A percentile compares a stretch with the other conserved stretches of the same genome.
phyloP scores from a whole-genome alignment of 345 rosid species.

The Dovyalis caffra region DNA sequence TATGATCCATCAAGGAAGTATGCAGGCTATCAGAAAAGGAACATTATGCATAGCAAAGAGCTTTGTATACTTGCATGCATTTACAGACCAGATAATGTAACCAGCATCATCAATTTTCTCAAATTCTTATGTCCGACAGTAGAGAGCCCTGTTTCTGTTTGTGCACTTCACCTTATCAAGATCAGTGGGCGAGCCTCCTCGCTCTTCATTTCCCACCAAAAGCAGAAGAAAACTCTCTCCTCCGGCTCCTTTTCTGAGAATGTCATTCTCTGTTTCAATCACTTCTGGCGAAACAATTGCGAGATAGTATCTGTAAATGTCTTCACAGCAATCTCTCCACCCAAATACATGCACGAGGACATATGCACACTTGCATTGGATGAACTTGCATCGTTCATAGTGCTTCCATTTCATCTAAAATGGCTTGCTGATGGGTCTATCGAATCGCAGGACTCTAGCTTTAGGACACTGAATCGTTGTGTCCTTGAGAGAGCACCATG shows the following conservation, averaged over 20 bases:
- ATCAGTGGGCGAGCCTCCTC: constrained; percentile 37
- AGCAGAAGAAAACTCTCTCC: not conserved
- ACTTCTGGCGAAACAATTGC: constrained; percentile 10
- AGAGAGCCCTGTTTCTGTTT: constrained; percentile 24
- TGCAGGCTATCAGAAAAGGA: constrained; percentile 31
- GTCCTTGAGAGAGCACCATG: constrained; percentile 46
- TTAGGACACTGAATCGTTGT: constrained; percentile 31
- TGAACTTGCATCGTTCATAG: constrained; percentile 21
- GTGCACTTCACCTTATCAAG: constrained; percentile 38
- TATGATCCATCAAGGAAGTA: constrained; percentile 40
- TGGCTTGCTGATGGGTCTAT: constrained; percentile 34
- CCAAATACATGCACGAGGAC: constrained; percentile 36
- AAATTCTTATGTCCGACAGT: constrained; percentile 21
- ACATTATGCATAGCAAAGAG: constrained; percentile 31
- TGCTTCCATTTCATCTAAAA: constrained; percentile 47
- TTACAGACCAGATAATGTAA: constrained; percentile 28
- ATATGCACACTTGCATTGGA: constrained; percentile 41
- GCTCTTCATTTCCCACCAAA: constrained; percentile 23
- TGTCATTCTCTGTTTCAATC: constrained; percentile 25
- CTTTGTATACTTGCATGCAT: constrained; percentile 35
- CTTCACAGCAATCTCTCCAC: constrained; percentile 37
- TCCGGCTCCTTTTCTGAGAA: constrained; percentile 22
- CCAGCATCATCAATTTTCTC: constrained; percentile 31
- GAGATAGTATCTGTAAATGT: constrained; percentile 18
- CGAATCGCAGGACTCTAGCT: constrained; percentile 9